Evolutionary conservation across 345 rosid genomes (phyloP).

Genomic region (Boechera stricta): DNA sequence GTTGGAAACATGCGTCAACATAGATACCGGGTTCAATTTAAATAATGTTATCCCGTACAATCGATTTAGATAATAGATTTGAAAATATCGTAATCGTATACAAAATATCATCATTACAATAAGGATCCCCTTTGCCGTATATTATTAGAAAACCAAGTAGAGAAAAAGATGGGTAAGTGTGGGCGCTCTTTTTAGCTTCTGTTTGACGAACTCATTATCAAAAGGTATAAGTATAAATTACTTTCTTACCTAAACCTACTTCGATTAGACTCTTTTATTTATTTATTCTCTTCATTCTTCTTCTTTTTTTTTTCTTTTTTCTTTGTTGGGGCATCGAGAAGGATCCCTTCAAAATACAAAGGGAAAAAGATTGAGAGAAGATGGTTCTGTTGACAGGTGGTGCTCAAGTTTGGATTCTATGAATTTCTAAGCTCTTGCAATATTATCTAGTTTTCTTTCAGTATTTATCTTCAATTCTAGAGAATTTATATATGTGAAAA

Average conservation of each 20-base stretch:
- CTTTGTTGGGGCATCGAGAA: constrained; percentile 13
- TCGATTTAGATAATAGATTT: constrained; percentile 10
- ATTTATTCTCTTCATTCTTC: constrained; percentile 43
- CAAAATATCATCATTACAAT: neutral
- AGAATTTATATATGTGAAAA: neutral
- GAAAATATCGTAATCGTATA: constrained; percentile 30
- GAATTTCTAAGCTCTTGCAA: constrained; percentile 16
- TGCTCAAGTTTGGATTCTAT: neutral
- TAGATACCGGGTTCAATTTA: neutral
- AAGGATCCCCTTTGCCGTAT: constrained; percentile 20
- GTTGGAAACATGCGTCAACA: constrained; percentile 15
- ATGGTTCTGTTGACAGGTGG: constrained; percentile 26
- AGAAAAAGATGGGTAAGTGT: constrained; percentile 35
- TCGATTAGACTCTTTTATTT: constrained; percentile 26
- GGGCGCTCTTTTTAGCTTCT: constrained; percentile 34
- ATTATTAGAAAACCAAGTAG: neutral
- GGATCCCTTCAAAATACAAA: constrained; percentile 4
- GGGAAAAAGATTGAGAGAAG: neutral
- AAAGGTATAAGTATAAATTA: constrained; percentile 14
- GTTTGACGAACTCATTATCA: constrained; percentile 40
- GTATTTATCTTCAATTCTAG: neutral
- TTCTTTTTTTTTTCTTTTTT: neutral
- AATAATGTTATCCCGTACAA: neutral
- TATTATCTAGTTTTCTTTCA: neutral
- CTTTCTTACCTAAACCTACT: constrained; percentile 44